Conservation (phyloP, 345 rosid genomes). For the Ceriops decandra region DNA sequence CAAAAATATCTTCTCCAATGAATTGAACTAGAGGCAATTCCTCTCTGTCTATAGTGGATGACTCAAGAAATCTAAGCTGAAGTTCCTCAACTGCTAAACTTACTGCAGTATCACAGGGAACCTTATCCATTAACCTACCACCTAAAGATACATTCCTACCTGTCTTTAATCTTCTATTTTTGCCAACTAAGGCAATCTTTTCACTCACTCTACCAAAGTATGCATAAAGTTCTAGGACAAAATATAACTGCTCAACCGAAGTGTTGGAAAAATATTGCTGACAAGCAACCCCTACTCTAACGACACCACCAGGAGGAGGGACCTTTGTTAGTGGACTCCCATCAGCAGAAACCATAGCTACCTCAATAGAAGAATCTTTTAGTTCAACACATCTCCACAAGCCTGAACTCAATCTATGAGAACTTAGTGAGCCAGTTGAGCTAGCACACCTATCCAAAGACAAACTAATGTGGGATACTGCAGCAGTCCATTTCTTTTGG, state of each 20-base stretch:
- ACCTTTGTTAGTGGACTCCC: slow-evolving; percentile 67
- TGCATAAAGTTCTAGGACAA: slow-evolving; percentile 79
- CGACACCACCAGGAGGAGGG: slow-evolving; percentile 98
- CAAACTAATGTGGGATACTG: slow-evolving; percentile 62
- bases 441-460: slow-evolving; percentile 64
- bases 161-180: slow-evolving; percentile 43
- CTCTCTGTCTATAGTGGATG: slow-evolving; percentile 50
- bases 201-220: slow-evolving; percentile 78
- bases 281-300: slow-evolving; percentile 83
- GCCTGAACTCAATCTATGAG: slow-evolving; percentile 39
- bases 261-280: slow-evolving; percentile 79
- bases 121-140: slow-evolving; percentile 72
- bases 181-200: slow-evolving; percentile 66
- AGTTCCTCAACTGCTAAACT: slow-evolving; percentile 65
- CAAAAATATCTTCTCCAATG: slow-evolving; percentile 63
- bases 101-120: slow-evolving; percentile 94
- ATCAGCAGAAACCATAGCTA: slow-evolving; percentile 93
- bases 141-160: slow-evolving; percentile 31
- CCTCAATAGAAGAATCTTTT: slow-evolving; percentile 61
- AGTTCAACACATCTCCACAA: slow-evolving; percentile 83
- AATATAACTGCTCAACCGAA: slow-evolving; percentile 93
- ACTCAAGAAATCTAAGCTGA: slow-evolving; percentile 81
- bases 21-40: slow-evolving; percentile 87
- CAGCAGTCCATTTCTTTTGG: slow-evolving; percentile 83
- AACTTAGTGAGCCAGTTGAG: slow-evolving; percentile 31